A percentile compares a stretch with the other conserved stretches of the same genome.
Evolutionary conservation across 2,329 filamentous ascomycete genomes (phyloP).

Genomic region (Colletotrichum falcatum): DNA sequence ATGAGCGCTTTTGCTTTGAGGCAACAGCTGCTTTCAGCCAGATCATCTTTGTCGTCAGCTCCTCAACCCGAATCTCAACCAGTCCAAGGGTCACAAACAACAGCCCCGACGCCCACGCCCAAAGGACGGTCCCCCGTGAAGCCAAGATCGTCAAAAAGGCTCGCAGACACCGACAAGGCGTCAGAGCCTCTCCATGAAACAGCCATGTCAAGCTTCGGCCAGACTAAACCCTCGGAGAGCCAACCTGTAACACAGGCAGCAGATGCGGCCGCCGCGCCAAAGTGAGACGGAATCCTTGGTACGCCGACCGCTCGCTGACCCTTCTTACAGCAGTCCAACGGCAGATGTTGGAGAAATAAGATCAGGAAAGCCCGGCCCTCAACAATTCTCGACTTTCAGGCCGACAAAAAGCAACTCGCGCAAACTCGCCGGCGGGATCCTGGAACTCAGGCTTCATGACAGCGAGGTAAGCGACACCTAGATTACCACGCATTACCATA

Average conservation of each 20-base stretch:
- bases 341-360: background rate
- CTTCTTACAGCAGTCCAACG: background rate
- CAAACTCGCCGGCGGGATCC: slow-evolving; percentile 52
- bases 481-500: background rate
- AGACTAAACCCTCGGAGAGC: background rate
- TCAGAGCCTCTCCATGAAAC: background rate
- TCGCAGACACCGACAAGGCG: slow-evolving; percentile 5
- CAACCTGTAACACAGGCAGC: background rate
- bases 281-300: background rate
- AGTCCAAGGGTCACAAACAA: background rate
- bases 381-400: slow-evolving; percentile 60
- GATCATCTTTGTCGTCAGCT: slow-evolving; percentile 33
- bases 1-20: slow-evolving; percentile 61
- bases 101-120: slow-evolving; percentile 19
- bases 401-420: slow-evolving; percentile 59
- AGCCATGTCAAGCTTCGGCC: background rate
- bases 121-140: slow-evolving; percentile 15
- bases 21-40: slow-evolving; percentile 48
- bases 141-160: slow-evolving; percentile 15
- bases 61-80: slow-evolving; percentile 19
- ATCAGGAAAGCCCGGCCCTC: slow-evolving; percentile 1
- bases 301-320: background rate
- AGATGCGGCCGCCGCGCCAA: background rate
- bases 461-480: slow-evolving; percentile 57
- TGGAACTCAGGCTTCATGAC: slow-evolving; percentile 59